Evolutionary conservation across 2,329 filamentous ascomycete genomes (phyloP), one percentile per base, ranked within the genome.

Genomic region (Fusarium globosum): DNA sequence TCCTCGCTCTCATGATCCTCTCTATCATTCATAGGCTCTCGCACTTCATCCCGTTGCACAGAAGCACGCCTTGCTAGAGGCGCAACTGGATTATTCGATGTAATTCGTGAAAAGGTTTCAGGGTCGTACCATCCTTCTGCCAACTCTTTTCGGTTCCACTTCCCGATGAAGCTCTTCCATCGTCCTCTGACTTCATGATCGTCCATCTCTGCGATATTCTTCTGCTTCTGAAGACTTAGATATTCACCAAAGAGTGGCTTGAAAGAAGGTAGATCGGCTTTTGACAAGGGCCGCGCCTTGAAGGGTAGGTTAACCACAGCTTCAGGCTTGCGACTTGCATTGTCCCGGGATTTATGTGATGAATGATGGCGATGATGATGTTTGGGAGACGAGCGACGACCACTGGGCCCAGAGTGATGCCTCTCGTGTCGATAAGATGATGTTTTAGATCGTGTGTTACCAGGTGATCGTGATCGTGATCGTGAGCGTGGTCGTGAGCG

Each of bases 91-190:
- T 66, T 69, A 72, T 77, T 81, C 15, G 81, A 80, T 36, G 80
- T 72, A 14, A 83, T 81, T 30, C 81, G 79, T 41, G 77, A 75
- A 69, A 94, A 90, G 72, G 91, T 93, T 65, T 88, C 88, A 13
- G 95, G 93, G 79, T 97, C 94, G 82, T 98, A 99, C 96, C 96
- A 99, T 52, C 94, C 94, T 81, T 96, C 92, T 9, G 93, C 92
- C 72, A 98, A 86, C 83, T 96, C 94, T 79, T 91, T 92, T 77
- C 90, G 89, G 84, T 99, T 99, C 96, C 96, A 99, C 86, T 95
- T 96, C 8, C 89, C 87, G 18, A 96, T 81, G 78, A 98, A 99
- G 80, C 94, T 96, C 87, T 97, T 97, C 95, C 96, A 99, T 62
- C 96, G 86, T 4, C 95, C 95, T 73, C 88, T 92, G 2, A 91